Percentiles rank a stretch among this genome's conserved stretches.
Conservation (phyloP, 2,329 filamentous ascomycete genomes). For the Nigrospora oryzae region DNA sequence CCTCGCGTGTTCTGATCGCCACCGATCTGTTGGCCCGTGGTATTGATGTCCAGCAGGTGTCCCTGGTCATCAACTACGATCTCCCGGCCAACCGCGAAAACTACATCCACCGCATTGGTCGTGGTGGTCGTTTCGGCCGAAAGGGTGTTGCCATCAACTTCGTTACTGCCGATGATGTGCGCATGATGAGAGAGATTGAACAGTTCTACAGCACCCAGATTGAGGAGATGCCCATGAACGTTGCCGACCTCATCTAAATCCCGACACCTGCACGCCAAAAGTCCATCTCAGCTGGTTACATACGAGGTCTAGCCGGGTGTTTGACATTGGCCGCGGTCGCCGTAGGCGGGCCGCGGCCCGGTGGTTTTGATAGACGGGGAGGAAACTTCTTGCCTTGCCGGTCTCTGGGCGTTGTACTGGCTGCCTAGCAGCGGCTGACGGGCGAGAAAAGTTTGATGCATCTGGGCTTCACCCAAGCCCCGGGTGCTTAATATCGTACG, state of each 20-base stretch:
- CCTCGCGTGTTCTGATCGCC: slow-evolving; percentile 96
- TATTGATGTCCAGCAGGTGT: slow-evolving; percentile 99
- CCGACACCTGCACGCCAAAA: not conserved
- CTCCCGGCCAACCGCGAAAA: slow-evolving; percentile 98
- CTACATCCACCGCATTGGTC: slow-evolving; percentile 99
- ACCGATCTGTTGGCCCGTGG: slow-evolving; percentile 97
- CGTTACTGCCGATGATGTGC: slow-evolving; percentile 96
- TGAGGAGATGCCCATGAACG: slow-evolving; percentile 99
- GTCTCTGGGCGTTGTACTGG: slow-evolving; percentile 8
- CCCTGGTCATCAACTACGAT: slow-evolving; percentile 99
- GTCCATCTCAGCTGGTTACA: slow-evolving; percentile 2
- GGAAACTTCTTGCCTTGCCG: slow-evolving; percentile 7
- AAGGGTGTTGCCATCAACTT: slow-evolving; percentile 99
- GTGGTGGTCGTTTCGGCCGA: slow-evolving; percentile 98
- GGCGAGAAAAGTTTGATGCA: slow-evolving; percentile 19
- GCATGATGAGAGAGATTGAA: slow-evolving; percentile 99
- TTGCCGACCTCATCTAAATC: slow-evolving; percentile 64
- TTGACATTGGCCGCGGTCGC: slow-evolving; percentile 12
- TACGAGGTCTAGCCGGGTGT: slow-evolving; percentile 12
- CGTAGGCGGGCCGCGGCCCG: slow-evolving; percentile 8
- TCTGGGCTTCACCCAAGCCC: slow-evolving; percentile 19
- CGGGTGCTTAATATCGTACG: slow-evolving; percentile 19
- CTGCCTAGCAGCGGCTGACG: slow-evolving; percentile 10
- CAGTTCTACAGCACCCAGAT: slow-evolving; percentile 99
- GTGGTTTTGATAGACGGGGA: slow-evolving; percentile 19